Evolutionary conservation across 2,329 filamentous ascomycete genomes (phyloP), one percentile per base, ranked within the genome.

Genomic region (Tolypocladium guangdongense): DNA sequence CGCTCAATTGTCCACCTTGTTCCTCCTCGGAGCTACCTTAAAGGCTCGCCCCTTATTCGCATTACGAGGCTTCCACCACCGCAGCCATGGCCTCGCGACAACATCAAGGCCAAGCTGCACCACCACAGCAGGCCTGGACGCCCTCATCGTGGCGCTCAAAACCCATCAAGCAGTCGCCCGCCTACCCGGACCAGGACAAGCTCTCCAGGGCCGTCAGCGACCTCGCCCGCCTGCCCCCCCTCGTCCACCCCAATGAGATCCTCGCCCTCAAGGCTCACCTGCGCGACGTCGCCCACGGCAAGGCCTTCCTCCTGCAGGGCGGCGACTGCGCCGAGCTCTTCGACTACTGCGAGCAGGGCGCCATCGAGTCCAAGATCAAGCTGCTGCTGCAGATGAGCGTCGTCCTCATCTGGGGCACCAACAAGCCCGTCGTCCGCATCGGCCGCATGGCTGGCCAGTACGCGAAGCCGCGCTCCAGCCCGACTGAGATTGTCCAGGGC

Each of bases 241-340:
- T 93, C 49, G 89, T 93, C 33, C 88, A 88, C 54, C 85, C 88
- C 4, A 78, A 78, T 49, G 89, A 93, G 71, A 95, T 99, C 64
- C 77, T 82, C 61, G 86, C 82, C 58, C 79, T 99, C 52, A 90
- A 90, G 66, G 77, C 82, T 51, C 86, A 82, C 62, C 78, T 99
- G 24, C 82, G 83, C 55, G 89, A 96, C 72, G 93, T 95, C 7
- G 93, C 93, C 6, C 75, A 87, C 37, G 93, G 93, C 36, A 90
- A 92, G 59, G 89, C 92, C 14, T 97, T 99, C 68, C 78, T 99
- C 11, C 82, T 99, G 4, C 93, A 99, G 73, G 93, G 93, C 56
- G 93, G 92, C 57, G 93, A 99, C 72, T 99, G 93, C 66, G 93
- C 93, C 18, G 93, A 99, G 74, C 80, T 97, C 11, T 99, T 99